phyloP scores from a whole-genome alignment of 1,284 basidiomycete species.

The Sporisorium graminicola region DNA sequence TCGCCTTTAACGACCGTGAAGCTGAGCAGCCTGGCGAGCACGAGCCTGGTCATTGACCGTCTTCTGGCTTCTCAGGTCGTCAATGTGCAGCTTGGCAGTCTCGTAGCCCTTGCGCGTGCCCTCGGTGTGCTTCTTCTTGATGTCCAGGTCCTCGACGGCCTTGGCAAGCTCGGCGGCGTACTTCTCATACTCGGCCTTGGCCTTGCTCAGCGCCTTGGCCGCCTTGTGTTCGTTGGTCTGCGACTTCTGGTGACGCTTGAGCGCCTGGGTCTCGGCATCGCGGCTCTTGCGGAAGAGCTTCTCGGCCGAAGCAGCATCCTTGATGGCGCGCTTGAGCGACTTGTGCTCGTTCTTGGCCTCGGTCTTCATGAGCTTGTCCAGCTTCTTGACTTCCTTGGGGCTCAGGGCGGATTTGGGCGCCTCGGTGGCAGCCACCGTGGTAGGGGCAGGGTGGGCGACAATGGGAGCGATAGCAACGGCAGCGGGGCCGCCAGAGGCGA shows the following conservation, averaged over 20 bases:
- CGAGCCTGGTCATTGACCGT: slow-evolving; percentile 56
- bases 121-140: slow-evolving; percentile 63
- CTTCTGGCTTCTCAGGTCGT: slow-evolving; percentile 56
- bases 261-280: slow-evolving; percentile 57
- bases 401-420: slow-evolving; percentile 40
- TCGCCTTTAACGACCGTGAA: slow-evolving; percentile 33
- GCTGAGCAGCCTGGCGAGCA: slow-evolving; percentile 37
- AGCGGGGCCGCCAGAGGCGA: slow-evolving; percentile 13
- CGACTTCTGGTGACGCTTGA: slow-evolving; percentile 61
- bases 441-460: slow-evolving; percentile 27
- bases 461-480: slow-evolving; percentile 14
- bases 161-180: slow-evolving; percentile 53
- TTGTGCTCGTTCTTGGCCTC: slow-evolving; percentile 64
- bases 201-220: slow-evolving; percentile 56
- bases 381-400: slow-evolving; percentile 61
- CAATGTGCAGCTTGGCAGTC: slow-evolving; percentile 53
- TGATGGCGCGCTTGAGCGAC: slow-evolving; percentile 58
- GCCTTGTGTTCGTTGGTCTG: slow-evolving; percentile 61
- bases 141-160: slow-evolving; percentile 60
- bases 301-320: slow-evolving; percentile 55
- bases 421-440: slow-evolving; percentile 24
- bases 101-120: slow-evolving; percentile 52
- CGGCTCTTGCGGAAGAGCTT: slow-evolving; percentile 61
- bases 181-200: slow-evolving; percentile 59
- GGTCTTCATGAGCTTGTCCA: slow-evolving; percentile 63